These are phyloP conservation scores for Fusarium metavorans DNA, from an alignment of 2,329 filamentous ascomycete genomes.

Conservation along the genomic window DNA sequence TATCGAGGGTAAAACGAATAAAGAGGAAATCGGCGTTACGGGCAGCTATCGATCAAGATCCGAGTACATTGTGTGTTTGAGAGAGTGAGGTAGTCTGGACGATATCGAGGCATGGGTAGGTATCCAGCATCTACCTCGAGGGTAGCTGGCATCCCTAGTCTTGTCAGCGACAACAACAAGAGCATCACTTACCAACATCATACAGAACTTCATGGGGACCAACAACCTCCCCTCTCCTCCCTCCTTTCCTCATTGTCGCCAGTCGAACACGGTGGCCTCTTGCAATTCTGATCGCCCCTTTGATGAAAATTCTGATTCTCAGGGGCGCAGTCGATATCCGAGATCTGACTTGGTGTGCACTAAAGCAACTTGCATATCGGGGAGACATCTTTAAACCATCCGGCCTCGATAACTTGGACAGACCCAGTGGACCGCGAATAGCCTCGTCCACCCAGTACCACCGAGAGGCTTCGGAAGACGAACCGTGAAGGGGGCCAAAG, in stretches of 20 bases:
- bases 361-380: neutral
- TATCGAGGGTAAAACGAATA: conserved; percentile 39
- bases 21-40: conserved; percentile 38
- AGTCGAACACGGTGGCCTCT: conserved; percentile 18
- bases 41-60: conserved; percentile 12
- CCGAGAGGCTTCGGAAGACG: conserved; percentile 21
- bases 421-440: conserved; percentile 1
- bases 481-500: conserved; percentile 19
- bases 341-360: neutral
- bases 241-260: neutral
- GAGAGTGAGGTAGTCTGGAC: neutral
- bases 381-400: neutral
- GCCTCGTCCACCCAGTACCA: conserved; percentile 1
- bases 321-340: neutral
- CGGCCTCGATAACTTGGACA: neutral
- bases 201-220: neutral
- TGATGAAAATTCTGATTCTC: neutral
- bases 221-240: neutral
- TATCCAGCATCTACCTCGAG: neutral
- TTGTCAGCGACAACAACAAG: neutral
- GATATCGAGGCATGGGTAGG: neutral
- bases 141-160: neutral
- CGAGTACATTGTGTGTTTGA: neutral
- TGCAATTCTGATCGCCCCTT: neutral
- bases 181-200: neutral